Conservation (phyloP, 2,329 filamentous ascomycete species). For the Fonsecaea erecta region DNA sequence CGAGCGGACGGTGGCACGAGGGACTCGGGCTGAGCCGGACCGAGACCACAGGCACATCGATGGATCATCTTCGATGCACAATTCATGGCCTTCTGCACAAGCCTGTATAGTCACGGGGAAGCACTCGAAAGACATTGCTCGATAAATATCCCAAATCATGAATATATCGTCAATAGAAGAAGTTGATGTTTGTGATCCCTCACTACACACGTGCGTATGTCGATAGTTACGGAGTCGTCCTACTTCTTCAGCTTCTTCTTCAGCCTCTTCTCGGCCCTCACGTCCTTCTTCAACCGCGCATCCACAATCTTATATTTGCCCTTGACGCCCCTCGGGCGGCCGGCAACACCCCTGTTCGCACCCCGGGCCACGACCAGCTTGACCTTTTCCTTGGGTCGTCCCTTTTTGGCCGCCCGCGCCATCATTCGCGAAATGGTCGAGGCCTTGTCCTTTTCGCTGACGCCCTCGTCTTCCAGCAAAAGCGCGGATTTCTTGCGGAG, state of each 20-base stretch:
- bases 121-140: not conserved
- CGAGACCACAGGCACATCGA: not conserved
- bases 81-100: not conserved
- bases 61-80: not conserved
- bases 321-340: conserved; percentile 88
- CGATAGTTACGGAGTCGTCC: not conserved
- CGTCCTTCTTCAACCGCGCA: conserved; percentile 93
- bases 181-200: not conserved
- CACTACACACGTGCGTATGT: no score
- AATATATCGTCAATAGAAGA: not conserved
- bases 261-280: conserved; percentile 80
- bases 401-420: conserved; percentile 76
- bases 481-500: conserved; percentile 96
- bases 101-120: not conserved
- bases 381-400: conserved; percentile 70
- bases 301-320: conserved; percentile 98
- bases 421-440: conserved; percentile 80
- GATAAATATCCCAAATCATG: not conserved
- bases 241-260: conserved; percentile 70
- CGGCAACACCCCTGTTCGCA: conserved; percentile 80
- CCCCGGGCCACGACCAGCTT: conserved; percentile 89
- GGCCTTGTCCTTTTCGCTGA: conserved; percentile 96
- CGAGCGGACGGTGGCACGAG: not conserved
- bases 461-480: conserved; percentile 82
- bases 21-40: not conserved